phyloP scores from a whole-genome alignment of 2,329 filamentous ascomycete species.

The Pseudocercospora crystallina region DNA sequence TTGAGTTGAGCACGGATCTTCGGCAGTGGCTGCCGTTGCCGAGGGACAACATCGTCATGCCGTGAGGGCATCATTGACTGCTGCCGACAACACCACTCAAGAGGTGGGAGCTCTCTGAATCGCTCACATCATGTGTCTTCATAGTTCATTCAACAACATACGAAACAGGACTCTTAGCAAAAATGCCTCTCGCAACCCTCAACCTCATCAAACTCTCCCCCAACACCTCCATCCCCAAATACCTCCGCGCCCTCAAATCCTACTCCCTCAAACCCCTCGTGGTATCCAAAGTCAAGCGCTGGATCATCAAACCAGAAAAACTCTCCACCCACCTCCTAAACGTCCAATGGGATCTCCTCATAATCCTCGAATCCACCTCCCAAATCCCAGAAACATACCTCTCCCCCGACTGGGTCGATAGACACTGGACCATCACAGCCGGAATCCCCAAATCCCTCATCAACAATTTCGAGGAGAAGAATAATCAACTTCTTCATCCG shows the following conservation, averaged over 20 bases:
- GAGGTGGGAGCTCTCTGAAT: not conserved
- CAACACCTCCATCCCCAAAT: conserved; percentile 37
- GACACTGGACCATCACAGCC: conserved; percentile 36
- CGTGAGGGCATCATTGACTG: not conserved
- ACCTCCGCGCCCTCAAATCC: conserved; percentile 41
- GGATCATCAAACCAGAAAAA: conserved; percentile 50
- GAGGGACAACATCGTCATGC: not conserved
- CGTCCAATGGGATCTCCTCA: conserved; percentile 49
- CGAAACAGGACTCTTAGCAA: not conserved
- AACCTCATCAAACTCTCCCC: conserved; percentile 46
- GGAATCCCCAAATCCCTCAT: conserved; percentile 48
- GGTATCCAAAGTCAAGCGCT: conserved; percentile 46
- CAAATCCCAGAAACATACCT: conserved; percentile 27
- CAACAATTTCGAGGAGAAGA: conserved; percentile 40
- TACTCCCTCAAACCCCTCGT: conserved; percentile 43
- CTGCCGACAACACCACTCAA: conserved; percentile 1
- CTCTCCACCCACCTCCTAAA: conserved; percentile 46
- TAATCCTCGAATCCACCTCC: conserved; percentile 41
- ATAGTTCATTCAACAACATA: not conserved
- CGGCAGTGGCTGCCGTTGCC: too few species aligned
- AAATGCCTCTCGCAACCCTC: conserved; percentile 52
- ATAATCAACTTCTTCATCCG: conserved; percentile 40
- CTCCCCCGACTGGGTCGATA: conserved; percentile 26
- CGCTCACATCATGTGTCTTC: not conserved
- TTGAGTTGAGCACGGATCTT: too few species aligned